Base-by-base conservation (phyloP, 2,329 filamentous ascomycete species). In the Trichophyton verrucosum region DNA sequence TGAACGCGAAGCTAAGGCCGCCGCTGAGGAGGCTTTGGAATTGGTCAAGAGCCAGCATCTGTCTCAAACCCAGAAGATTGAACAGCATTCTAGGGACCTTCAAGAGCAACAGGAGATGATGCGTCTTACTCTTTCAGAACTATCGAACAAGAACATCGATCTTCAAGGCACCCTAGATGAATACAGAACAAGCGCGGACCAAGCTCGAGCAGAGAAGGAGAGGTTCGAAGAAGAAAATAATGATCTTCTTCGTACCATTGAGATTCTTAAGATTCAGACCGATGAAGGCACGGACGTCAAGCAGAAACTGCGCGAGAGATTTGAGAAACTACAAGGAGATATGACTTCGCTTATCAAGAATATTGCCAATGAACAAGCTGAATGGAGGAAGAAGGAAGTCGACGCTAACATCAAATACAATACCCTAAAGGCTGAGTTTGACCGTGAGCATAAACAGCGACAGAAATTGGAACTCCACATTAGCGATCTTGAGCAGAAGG, bases 261-360 rank as follows among this genome's bases (percentile, higher is more conserved):
- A 86, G 63, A 86, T 85, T 22, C 80, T 96, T 60, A 84, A 86
- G 64, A 82, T 82, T 53, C 91, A 95, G 70, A 83, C 94, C 47
- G 86, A 94, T 68, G 91, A 96, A 75, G 92, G 90, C 68, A 85
- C 91, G 69, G 85, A 87, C 64, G 82, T 95, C 62, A 86, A 91
- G 61, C 89, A 96, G 71, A 85, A 81, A 63, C 91, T 95, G 82
- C 86, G 90, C 66, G 79, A 80, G 71, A 95, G 94, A 74, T 88
- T 96, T 68, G 84, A 92, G 67, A 85, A 85, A 62, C 78, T 99
- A 44, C 91, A 97, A 73, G 83, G 90, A 64, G 90, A 96, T 67
- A 92, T 97, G 86, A 82, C 85, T 36, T 80, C 80, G 61, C 88
- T 90, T 57, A 86, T 89, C 59, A 84, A 84, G 55, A 87, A 95